phyloP scores from a whole-genome alignment of 768 basidiomycete genomes.

The Rhodotorula toruloides region DNA sequence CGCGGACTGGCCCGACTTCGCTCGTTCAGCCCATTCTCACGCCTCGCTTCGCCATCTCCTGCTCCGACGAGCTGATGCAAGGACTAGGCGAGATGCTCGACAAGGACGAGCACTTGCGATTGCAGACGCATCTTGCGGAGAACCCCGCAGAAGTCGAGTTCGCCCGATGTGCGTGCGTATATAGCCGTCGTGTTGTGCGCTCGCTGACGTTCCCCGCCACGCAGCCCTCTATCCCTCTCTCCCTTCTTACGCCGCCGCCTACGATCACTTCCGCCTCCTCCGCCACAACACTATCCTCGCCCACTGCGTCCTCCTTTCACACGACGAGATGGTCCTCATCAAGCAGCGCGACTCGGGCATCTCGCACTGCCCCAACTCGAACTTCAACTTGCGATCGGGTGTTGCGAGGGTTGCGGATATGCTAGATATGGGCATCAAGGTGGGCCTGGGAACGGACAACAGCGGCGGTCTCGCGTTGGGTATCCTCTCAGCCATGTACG shows the following conservation, averaged over 20 bases:
- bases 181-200: too few species aligned
- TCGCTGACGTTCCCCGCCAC: background rate
- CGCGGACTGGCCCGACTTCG: constrained; percentile 35
- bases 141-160: constrained; percentile 66
- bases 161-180: constrained; percentile 49
- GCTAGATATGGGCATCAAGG: constrained; percentile 82
- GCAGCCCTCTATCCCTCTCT: constrained; percentile 60
- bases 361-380: constrained; percentile 78
- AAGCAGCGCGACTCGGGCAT: constrained; percentile 64
- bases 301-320: constrained; percentile 74
- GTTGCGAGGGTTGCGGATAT: constrained; percentile 70
- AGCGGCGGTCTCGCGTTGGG: constrained; percentile 81
- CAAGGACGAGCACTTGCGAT: constrained; percentile 59
- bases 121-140: constrained; percentile 92
- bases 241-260: constrained; percentile 69
- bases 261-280: constrained; percentile 72
- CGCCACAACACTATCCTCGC: constrained; percentile 75
- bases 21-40: constrained; percentile 87
- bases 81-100: constrained; percentile 60
- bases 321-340: constrained; percentile 68
- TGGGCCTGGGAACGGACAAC: constrained; percentile 77
- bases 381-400: constrained; percentile 84
- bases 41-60: constrained; percentile 92
- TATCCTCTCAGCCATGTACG: constrained; percentile 61
- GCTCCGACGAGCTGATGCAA: constrained; percentile 63